Conservation (phyloP, 2,329 filamentous ascomycete species). For the Sclerotinia minor region DNA sequence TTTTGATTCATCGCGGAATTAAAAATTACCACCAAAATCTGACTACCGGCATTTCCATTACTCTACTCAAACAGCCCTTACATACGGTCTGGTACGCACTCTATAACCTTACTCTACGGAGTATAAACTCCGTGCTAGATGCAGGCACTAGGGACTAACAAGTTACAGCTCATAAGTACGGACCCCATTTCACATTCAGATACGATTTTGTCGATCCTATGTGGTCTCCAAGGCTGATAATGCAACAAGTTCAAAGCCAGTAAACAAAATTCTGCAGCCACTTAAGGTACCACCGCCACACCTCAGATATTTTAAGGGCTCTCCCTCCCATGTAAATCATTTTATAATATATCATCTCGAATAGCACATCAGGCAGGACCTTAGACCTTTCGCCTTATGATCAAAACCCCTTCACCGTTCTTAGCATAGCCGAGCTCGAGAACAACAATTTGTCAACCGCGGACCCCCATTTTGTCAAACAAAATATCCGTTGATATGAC, state of each 20-base stretch:
- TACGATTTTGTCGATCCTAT: background rate
- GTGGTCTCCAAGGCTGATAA: background rate
- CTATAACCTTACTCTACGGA: too few relatives aligned
- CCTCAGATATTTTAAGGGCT: background rate
- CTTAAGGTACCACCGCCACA: conserved; percentile 1
- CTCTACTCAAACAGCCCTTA: conserved; percentile 1
- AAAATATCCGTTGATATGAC: background rate
- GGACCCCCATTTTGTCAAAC: background rate
- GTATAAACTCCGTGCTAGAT: background rate
- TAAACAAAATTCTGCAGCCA: conserved; percentile 7
- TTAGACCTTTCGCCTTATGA: conserved; percentile 10
- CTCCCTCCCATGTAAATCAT: background rate
- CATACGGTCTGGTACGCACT: background rate
- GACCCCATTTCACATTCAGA: background rate
- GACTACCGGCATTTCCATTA: background rate
- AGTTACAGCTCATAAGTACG: background rate
- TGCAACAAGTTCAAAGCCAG: conserved; percentile 1
- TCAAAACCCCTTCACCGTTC: conserved; percentile 19
- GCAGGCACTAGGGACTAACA: background rate
- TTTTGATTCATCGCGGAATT: background rate
- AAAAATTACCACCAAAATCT: background rate
- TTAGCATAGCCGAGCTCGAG: conserved; percentile 8
- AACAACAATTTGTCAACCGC: background rate
- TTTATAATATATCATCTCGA: conserved; percentile 16
- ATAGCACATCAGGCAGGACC: background rate